A percentile compares a stretch with the other conserved stretches of the same genome.
Conservation (phyloP, 2,329 filamentous ascomycete genomes). For the Paecilomyces sp. region DNA sequence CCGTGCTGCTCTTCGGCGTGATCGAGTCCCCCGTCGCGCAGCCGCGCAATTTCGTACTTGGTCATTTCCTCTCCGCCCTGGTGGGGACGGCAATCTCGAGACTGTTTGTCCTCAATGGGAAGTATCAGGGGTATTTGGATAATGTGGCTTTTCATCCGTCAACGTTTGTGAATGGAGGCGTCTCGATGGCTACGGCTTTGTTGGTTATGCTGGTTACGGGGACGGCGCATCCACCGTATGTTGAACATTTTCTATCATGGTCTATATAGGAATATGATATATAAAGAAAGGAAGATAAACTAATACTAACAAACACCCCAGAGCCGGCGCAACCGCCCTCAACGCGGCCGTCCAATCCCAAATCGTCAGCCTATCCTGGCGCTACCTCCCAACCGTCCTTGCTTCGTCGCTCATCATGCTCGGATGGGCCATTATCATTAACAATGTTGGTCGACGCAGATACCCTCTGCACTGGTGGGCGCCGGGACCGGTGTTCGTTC, state of each 20-base stretch:
- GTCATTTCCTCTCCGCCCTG: conserved; percentile 25
- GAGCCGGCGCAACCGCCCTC: conserved; percentile 25
- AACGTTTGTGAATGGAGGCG: conserved; percentile 12
- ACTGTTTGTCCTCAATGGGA: conserved; percentile 23
- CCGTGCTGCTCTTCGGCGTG: conserved; percentile 24
- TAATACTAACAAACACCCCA: not conserved
- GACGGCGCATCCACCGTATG: conserved; percentile 23
- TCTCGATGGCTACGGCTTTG: conserved; percentile 22
- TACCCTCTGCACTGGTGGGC: conserved; percentile 27
- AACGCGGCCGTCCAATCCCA: conserved; percentile 20
- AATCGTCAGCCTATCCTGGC: conserved; percentile 24
- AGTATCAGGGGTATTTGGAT: conserved; percentile 17
- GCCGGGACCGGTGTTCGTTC: conserved; percentile 8
- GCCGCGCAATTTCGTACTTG: conserved; percentile 24
- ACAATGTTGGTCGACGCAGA: conserved; percentile 22
- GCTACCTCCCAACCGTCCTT: conserved; percentile 22
- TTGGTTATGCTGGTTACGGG: conserved; percentile 27
- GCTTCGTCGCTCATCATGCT: conserved; percentile 22
- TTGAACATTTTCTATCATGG: not conserved
- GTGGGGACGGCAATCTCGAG: conserved; percentile 24
- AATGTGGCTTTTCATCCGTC: conserved; percentile 17
- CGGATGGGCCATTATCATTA: conserved; percentile 20
- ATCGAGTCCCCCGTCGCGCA: conserved; percentile 26
- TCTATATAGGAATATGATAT: no score
- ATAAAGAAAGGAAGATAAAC: not conserved